Percentiles rank a stretch among this genome's conserved stretches.
Evolutionary conservation across 176 grass and related monocot genomes (phyloP).

Genomic region (Puccinellia tenuiflora): DNA sequence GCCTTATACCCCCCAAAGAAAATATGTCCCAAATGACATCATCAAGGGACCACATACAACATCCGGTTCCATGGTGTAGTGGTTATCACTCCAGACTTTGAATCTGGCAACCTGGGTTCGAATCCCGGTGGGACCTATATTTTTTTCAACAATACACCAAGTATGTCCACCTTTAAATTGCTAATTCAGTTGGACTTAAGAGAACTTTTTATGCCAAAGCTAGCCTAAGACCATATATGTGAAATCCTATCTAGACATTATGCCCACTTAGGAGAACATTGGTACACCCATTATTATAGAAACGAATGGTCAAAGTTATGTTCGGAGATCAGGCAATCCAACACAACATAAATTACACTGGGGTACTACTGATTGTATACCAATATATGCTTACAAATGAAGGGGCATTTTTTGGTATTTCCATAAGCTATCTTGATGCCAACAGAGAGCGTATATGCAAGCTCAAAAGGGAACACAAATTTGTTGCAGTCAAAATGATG

Average conservation of each 20-base stretch:
- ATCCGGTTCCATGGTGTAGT: conserved; percentile 68
- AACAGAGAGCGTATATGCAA: too few relatives aligned
- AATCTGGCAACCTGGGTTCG: conserved; percentile 93
- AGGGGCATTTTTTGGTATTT: too few relatives aligned
- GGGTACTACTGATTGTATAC: too few relatives aligned
- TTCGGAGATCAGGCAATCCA: neutral
- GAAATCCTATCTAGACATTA: neutral
- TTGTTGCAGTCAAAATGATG: too few relatives aligned
- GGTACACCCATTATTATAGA: too few relatives aligned
- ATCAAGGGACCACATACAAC: neutral
- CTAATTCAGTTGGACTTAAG: neutral
- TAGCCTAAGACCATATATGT: neutral
- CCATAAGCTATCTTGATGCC: too few relatives aligned
- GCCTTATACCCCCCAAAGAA: too few relatives aligned
- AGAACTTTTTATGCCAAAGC: too few relatives aligned
- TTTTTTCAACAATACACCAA: neutral
- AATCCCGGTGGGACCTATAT: conserved; percentile 69
- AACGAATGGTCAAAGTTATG: neutral
- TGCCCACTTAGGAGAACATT: neutral
- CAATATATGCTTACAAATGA: too few relatives aligned
- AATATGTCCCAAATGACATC: neutral
- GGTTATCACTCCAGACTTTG: conserved; percentile 96
- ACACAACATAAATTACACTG: neutral
- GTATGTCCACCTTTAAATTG: neutral
- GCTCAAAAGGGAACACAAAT: too few relatives aligned